Conservation (phyloP, 768 basidiomycete species). For the Amylocystis lapponica region DNA sequence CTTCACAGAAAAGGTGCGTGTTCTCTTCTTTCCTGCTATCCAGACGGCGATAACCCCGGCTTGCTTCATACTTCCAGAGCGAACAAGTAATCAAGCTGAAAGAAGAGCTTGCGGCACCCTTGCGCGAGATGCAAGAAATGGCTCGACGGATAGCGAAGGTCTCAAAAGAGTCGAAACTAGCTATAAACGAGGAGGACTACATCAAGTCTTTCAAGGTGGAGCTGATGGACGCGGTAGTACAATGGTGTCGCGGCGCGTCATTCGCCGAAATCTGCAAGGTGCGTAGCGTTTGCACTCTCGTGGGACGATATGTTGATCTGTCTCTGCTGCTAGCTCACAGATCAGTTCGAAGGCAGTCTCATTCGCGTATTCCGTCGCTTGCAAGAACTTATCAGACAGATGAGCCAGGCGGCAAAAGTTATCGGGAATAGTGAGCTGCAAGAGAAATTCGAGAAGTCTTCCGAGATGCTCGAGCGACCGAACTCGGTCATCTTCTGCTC, state of each 20-base stretch:
- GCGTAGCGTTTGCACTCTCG: conserved; percentile 12
- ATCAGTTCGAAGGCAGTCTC: conserved; percentile 94
- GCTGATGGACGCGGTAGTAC: conserved; percentile 95
- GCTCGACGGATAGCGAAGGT: conserved; percentile 96
- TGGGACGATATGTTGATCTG: too few relatives aligned
- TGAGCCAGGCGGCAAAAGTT: conserved; percentile 92
- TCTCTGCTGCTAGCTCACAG: conserved; percentile 62
- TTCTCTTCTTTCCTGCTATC: not conserved
- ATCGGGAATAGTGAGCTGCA: conserved; percentile 93
- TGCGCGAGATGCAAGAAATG: conserved; percentile 93
- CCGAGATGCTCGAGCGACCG: conserved; percentile 89
- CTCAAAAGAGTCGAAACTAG: conserved; percentile 87
- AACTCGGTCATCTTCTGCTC: conserved; percentile 93
- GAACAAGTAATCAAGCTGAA: conserved; percentile 82
- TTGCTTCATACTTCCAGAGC: conserved; percentile 44
- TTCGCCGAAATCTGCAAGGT: conserved; percentile 97
- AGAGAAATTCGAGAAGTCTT: conserved; percentile 88
- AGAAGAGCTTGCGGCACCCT: conserved; percentile 88
- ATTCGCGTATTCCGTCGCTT: conserved; percentile 95
- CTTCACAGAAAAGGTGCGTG: conserved; percentile 85
- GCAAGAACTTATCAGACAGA: conserved; percentile 92
- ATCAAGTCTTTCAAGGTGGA: conserved; percentile 97
- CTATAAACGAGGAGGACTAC: conserved; percentile 90
- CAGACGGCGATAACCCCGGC: not conserved
- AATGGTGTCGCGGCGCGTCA: conserved; percentile 97